Evolutionary conservation across 2,329 filamentous ascomycete species (phyloP).

Genomic region (Allantophomopsis lycopodina): DNA sequence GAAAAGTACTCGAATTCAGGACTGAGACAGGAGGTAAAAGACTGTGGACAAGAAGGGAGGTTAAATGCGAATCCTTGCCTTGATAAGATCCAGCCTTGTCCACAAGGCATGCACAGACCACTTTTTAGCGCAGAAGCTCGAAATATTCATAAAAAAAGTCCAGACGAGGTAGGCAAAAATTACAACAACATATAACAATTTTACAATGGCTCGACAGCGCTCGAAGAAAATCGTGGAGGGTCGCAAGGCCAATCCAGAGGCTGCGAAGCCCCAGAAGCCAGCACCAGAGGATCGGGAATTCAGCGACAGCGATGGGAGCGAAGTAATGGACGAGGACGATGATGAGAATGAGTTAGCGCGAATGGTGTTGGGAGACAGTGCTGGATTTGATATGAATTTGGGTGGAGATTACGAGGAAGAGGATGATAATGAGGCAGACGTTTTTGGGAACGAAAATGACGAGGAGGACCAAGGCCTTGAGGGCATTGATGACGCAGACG

Average conservation of each 20-base stretch:
- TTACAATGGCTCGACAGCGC: constrained; percentile 15
- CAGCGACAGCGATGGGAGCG: constrained; percentile 13
- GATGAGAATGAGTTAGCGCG: constrained; percentile 78
- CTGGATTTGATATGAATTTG: constrained; percentile 66
- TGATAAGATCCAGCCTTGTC: neutral
- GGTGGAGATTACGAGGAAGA: constrained; percentile 40
- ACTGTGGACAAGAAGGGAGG: neutral
- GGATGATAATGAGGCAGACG: constrained; percentile 7
- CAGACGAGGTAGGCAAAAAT: neutral
- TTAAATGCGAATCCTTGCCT: neutral
- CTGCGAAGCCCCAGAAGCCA: constrained; percentile 1
- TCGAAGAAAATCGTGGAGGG: constrained; percentile 12
- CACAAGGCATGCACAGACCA: neutral
- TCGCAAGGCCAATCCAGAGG: constrained; percentile 5
- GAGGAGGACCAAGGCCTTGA: constrained; percentile 36
- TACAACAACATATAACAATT: neutral
- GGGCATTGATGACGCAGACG: constrained; percentile 59
- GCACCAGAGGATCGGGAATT: constrained; percentile 5
- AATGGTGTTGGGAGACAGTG: constrained; percentile 75
- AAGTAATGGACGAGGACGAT: constrained; percentile 54
- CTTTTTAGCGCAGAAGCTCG: neutral
- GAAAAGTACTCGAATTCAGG: neutral
- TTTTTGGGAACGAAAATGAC: constrained; percentile 8
- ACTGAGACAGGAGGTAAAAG: neutral
- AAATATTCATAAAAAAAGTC: neutral